phyloP scores from a whole-genome alignment of 179 eudicot species.

The Spinacia oleracea region DNA sequence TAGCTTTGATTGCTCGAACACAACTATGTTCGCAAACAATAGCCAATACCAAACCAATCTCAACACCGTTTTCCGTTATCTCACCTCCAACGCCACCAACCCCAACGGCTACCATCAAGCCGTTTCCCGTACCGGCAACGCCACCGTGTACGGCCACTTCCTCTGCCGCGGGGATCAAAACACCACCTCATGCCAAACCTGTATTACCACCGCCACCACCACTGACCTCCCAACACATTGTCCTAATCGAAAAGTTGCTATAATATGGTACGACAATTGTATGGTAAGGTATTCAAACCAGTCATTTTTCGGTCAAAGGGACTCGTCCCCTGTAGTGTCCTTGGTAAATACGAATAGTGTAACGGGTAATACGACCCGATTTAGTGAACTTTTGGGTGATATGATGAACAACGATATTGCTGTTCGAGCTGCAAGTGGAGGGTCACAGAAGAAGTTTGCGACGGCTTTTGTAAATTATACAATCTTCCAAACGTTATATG shows the following conservation, averaged over 20 bases:
- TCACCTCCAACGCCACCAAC: constrained; percentile 23
- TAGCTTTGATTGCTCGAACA: not conserved
- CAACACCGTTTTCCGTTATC: constrained; percentile 12
- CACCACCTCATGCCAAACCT: constrained; percentile 15
- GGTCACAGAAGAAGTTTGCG: constrained; percentile 15
- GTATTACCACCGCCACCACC: constrained; percentile 25
- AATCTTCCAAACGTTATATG: constrained; percentile 16
- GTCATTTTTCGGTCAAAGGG: constrained; percentile 11
- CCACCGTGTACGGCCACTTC: constrained; percentile 31
- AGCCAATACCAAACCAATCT: constrained; percentile 17
- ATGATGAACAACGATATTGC: not conserved
- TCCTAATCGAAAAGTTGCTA: constrained; percentile 15
- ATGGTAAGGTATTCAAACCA: constrained; percentile 27
- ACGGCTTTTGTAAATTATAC: not conserved
- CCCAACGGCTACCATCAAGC: constrained; percentile 12
- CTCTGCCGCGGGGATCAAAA: constrained; percentile 37
- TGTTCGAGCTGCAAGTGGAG: constrained; percentile 15
- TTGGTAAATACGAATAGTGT: not conserved
- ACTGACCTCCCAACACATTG: constrained; percentile 14
- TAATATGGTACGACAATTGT: constrained; percentile 30
- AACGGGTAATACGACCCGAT: constrained; percentile 8
- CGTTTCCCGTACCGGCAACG: not conserved
- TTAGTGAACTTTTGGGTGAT: not conserved
- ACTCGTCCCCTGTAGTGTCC: rapidly evolving
- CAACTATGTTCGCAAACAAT: constrained; percentile 13